Conservation (phyloP, 257 asterid genomes). For the Buddleja alternifolia region DNA sequence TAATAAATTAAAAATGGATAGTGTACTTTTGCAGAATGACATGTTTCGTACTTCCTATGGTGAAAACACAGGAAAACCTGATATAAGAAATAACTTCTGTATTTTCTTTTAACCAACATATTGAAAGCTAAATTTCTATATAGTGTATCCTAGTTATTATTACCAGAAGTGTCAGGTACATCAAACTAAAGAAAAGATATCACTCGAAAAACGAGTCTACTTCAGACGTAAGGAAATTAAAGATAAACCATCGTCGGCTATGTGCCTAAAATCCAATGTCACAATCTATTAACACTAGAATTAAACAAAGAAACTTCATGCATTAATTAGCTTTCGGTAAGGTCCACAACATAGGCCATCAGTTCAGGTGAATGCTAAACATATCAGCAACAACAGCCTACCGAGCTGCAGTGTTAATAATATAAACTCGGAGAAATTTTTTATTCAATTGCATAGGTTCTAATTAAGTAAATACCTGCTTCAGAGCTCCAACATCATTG, state of each 20-base stretch:
- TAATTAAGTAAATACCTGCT: conserved; percentile 66
- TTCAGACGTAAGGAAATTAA: background rate
- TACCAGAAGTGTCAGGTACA: background rate
- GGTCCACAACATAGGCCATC: background rate
- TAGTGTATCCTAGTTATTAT: background rate
- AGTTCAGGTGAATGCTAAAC: background rate
- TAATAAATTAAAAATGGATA: background rate
- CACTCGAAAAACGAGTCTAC: background rate
- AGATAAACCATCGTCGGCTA: background rate
- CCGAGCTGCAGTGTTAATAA: background rate
- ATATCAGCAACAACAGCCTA: background rate
- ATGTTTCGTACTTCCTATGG: background rate
- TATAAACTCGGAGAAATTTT: background rate
- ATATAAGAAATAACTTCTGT: background rate
- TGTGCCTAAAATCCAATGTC: background rate
- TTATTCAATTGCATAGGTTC: conserved; percentile 1
- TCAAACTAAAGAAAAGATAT: background rate
- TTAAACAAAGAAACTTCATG: background rate
- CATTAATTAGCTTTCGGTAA: background rate
- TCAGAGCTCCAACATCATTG: conserved; percentile 97
- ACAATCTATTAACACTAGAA: background rate
- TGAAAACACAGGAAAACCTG: background rate
- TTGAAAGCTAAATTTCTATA: background rate
- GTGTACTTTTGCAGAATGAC: background rate
- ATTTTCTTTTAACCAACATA: background rate